Conservation (phyloP, 805 yeast species). For the Debaryomyces prosopidis region DNA sequence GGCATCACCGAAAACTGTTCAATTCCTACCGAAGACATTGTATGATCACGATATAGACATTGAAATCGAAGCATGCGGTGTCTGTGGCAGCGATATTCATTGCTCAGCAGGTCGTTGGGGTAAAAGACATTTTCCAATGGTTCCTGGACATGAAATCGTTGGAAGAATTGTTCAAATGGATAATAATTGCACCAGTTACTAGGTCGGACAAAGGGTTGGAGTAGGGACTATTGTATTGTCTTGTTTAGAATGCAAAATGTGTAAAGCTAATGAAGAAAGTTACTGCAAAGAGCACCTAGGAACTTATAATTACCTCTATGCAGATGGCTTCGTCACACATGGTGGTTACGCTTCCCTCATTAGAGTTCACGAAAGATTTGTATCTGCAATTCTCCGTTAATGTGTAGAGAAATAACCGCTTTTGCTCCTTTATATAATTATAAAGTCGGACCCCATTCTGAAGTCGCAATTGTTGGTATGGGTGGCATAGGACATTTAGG, state of each 20-base stretch:
- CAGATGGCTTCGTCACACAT: conserved; percentile 28
- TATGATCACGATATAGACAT: conserved; percentile 48
- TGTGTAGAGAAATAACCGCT: conserved; percentile 59
- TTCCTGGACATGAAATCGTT: conserved; percentile 65
- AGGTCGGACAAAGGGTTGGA: conserved; percentile 76
- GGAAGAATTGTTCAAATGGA: conserved; percentile 64
- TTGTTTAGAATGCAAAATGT: conserved; percentile 63
- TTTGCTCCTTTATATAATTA: conserved; percentile 51
- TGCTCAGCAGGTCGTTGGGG: conserved; percentile 55
- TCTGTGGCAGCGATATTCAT: conserved; percentile 66
- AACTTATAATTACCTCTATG: conserved; percentile 54
- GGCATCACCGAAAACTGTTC: too few species aligned
- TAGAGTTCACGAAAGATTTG: conserved; percentile 44
- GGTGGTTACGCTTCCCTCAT: conserved; percentile 55
- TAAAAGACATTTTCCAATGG: conserved; percentile 35
- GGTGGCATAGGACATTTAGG: conserved; percentile 45
- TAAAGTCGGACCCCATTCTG: conserved; percentile 40
- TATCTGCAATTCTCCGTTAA: conserved; percentile 51
- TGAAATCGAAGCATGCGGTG: conserved; percentile 59
- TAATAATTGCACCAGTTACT: conserved; percentile 47
- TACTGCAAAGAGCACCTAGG: conserved; percentile 51
- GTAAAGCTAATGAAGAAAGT: conserved; percentile 33
- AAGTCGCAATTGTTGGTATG: conserved; percentile 61
- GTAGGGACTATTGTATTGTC: conserved; percentile 70
- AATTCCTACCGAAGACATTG: conserved; percentile 23